These are phyloP conservation scores for Venturia effusa DNA, from an alignment of 2,329 filamentous ascomycete genomes.

Conservation along the genomic window DNA sequence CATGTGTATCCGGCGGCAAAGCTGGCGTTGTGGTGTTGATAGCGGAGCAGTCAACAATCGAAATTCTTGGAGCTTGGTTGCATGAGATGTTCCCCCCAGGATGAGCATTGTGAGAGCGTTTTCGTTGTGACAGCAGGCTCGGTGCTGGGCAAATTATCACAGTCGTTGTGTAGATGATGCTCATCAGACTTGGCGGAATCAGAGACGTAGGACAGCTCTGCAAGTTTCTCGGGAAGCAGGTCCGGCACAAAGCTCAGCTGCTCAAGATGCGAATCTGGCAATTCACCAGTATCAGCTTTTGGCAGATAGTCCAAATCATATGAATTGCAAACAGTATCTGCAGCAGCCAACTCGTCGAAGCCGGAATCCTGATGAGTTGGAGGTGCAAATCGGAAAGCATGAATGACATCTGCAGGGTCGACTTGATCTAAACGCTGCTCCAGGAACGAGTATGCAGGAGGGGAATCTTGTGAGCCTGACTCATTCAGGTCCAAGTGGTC, in stretches of 20 bases:
- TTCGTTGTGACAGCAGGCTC: background rate
- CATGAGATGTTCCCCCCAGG: background rate
- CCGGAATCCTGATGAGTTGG: conserved; percentile 26
- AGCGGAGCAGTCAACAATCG: background rate
- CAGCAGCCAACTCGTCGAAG: conserved; percentile 21
- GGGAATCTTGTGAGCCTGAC: background rate
- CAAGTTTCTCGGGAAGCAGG: background rate
- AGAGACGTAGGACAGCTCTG: background rate
- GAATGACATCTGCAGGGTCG: background rate
- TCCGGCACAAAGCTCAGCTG: background rate
- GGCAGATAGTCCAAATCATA: background rate
- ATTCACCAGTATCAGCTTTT: background rate
- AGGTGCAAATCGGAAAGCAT: conserved; percentile 7
- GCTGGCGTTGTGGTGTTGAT: background rate
- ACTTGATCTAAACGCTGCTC: background rate
- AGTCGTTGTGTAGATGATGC: background rate
- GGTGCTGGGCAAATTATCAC: background rate
- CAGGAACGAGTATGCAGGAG: background rate
- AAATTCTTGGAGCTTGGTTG: background rate
- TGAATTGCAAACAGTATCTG: background rate
- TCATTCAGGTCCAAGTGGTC: background rate
- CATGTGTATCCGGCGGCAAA: background rate
- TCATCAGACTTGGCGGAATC: background rate
- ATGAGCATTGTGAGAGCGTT: background rate
- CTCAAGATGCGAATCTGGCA: background rate